Evolutionary conservation across 2,329 filamentous ascomycete genomes (phyloP).

Genomic region (Meredithiella fracta): DNA sequence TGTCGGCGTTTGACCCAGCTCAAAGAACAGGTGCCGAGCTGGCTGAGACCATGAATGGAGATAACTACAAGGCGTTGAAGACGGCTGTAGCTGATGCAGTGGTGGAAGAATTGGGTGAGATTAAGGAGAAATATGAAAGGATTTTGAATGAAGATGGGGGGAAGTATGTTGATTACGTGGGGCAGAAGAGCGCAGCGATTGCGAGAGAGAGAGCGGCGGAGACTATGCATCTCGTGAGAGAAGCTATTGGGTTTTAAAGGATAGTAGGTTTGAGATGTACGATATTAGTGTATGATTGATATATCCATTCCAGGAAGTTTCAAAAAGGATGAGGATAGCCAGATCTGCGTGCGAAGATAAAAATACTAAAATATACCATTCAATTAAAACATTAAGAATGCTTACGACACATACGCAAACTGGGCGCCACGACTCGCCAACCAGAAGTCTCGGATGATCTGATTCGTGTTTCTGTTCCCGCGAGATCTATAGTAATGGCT

Average conservation of each 20-base stretch:
- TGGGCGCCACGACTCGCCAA: slow-evolving; percentile 45
- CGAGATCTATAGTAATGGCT: slow-evolving; percentile 32
- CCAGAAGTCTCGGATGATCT: slow-evolving; percentile 57
- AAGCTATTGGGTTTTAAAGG: slow-evolving; percentile 32
- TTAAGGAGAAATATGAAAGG: slow-evolving; percentile 40
- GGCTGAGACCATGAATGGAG: slow-evolving; percentile 23
- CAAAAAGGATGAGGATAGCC: too few relatives aligned
- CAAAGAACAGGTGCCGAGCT: slow-evolving; percentile 26
- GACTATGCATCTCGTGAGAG: slow-evolving; percentile 37
- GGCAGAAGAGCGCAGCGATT: slow-evolving; percentile 38
- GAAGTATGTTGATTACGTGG: slow-evolving; percentile 39
- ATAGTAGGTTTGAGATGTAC: background rate
- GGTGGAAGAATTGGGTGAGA: slow-evolving; percentile 31
- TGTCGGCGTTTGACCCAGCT: slow-evolving; percentile 47
- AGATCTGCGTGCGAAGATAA: background rate
- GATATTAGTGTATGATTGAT: background rate
- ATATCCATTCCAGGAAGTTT: too few relatives aligned
- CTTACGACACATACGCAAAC: slow-evolving; percentile 26
- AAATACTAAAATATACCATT: background rate
- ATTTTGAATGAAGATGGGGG: slow-evolving; percentile 32
- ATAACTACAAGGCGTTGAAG: slow-evolving; percentile 26
- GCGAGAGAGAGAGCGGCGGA: slow-evolving; percentile 45
- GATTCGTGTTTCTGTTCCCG: slow-evolving; percentile 46
- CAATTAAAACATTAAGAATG: background rate
- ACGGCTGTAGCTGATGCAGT: slow-evolving; percentile 43